Evolutionary conservation across 345 rosid species (phyloP).

Genomic region (Jatropha curcas): DNA sequence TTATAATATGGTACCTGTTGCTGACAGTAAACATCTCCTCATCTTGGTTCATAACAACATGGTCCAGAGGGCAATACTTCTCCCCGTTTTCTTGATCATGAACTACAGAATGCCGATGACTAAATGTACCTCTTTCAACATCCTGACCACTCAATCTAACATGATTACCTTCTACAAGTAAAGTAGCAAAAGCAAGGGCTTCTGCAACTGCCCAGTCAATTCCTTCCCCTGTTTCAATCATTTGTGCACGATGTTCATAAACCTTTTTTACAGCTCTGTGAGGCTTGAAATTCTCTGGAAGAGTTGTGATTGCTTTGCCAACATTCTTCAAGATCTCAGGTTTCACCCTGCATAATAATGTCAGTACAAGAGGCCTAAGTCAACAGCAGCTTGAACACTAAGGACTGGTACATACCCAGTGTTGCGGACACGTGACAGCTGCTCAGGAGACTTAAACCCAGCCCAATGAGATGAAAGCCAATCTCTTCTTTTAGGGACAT

Average conservation of each 20-base stretch:
- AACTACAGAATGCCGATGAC: slow-evolving; percentile 72
- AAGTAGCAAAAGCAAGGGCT: slow-evolving; percentile 78
- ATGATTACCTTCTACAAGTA: slow-evolving; percentile 84
- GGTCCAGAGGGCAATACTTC: slow-evolving; percentile 76
- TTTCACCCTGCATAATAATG: slow-evolving; percentile 52
- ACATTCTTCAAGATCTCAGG: slow-evolving; percentile 84
- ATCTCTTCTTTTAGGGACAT: slow-evolving; percentile 64
- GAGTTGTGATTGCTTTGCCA: slow-evolving; percentile 66
- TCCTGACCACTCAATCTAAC: slow-evolving; percentile 89
- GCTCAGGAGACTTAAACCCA: slow-evolving; percentile 81
- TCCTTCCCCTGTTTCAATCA: slow-evolving; percentile 82
- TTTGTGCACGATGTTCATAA: slow-evolving; percentile 67
- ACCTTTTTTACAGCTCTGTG: slow-evolving; percentile 81
- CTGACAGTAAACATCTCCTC: slow-evolving; percentile 87
- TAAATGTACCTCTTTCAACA: slow-evolving; percentile 87
- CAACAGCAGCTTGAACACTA: not conserved
- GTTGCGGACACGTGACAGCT: slow-evolving; percentile 71
- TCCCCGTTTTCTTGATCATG: slow-evolving; percentile 82
- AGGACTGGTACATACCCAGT: slow-evolving; percentile 52
- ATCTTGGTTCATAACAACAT: slow-evolving; percentile 66
- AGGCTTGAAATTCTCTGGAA: slow-evolving; percentile 72
- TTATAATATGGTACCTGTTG: slow-evolving; percentile 52
- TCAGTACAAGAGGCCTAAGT: slow-evolving; percentile 5
- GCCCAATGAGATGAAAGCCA: slow-evolving; percentile 88
- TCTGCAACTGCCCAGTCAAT: slow-evolving; percentile 88